A percentile compares a stretch with the other conserved stretches of the same genome.
Evolutionary conservation across 139 green algal species (phyloP).

Genomic region (Coelastrella sp.): DNA sequence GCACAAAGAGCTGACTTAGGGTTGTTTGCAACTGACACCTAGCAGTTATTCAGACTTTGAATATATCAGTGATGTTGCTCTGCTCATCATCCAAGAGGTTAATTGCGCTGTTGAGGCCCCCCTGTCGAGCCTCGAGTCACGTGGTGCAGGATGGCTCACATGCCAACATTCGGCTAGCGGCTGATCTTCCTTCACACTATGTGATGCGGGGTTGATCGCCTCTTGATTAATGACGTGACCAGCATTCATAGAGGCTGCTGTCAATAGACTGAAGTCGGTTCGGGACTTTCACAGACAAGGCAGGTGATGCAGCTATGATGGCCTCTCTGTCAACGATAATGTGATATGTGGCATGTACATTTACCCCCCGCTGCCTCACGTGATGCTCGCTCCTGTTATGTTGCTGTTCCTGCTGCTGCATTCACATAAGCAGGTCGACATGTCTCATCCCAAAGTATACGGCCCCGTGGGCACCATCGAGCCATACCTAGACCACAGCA

Average conservation of each 20-base stretch:
- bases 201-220: background rate
- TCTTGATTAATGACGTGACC: background rate
- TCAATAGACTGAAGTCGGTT: too few relatives aligned
- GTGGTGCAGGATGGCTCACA: background rate
- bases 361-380: background rate
- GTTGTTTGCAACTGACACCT: background rate
- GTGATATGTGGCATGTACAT: background rate
- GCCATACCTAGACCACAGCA: constrained; percentile 64
- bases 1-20: background rate
- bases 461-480: constrained; percentile 28
- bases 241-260: background rate
- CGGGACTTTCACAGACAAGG: too few relatives aligned
- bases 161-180: background rate
- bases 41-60: background rate
- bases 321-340: background rate
- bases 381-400: background rate
- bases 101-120: background rate
- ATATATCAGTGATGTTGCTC: background rate
- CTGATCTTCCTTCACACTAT: background rate
- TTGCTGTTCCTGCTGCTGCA: background rate
- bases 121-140: background rate
- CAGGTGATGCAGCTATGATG: too few relatives aligned
- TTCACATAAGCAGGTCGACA: background rate
- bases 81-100: background rate
- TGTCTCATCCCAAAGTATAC: constrained; percentile 28